Conservation (phyloP, 768 basidiomycete genomes). For the Tulasnella sp. region DNA sequence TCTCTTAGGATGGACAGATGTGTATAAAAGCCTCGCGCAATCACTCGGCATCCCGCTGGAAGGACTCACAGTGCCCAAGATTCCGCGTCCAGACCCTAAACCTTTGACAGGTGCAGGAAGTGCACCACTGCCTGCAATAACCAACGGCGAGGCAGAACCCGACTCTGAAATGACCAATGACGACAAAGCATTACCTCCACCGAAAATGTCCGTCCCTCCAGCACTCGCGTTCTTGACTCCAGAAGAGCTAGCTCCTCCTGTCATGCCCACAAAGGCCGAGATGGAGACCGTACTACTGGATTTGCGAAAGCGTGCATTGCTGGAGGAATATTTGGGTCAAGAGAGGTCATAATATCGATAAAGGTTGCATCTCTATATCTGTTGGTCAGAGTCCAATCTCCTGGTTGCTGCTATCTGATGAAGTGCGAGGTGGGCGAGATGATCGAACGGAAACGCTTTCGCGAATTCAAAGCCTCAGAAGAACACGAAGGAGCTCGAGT, state of each 20-base stretch:
- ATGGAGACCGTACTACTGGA: slow-evolving; percentile 68
- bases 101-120: slow-evolving; percentile 18
- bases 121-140: slow-evolving; percentile 21
- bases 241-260: slow-evolving; percentile 62
- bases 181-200: slow-evolving; percentile 29
- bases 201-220: slow-evolving; percentile 17
- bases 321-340: slow-evolving; percentile 67
- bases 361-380: too few species aligned
- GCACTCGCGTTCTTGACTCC: slow-evolving; percentile 60
- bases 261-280: slow-evolving; percentile 61
- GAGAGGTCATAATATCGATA: neutral
- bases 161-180: slow-evolving; percentile 28
- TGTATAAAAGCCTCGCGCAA: slow-evolving; percentile 43
- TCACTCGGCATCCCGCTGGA: slow-evolving; percentile 41
- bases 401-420: too few species aligned
- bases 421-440: too few species aligned
- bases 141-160: slow-evolving; percentile 36
- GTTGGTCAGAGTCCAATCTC: too few species aligned
- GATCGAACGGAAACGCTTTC: too few species aligned
- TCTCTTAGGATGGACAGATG: slow-evolving; percentile 53
- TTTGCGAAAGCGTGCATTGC: slow-evolving; percentile 67
- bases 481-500: too few species aligned
- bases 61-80: slow-evolving; percentile 36
- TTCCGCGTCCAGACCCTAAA: slow-evolving; percentile 28
- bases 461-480: too few species aligned